Base-by-base conservation (phyloP, 352 stramenopile species). In the Phytophthora quininea region DNA sequence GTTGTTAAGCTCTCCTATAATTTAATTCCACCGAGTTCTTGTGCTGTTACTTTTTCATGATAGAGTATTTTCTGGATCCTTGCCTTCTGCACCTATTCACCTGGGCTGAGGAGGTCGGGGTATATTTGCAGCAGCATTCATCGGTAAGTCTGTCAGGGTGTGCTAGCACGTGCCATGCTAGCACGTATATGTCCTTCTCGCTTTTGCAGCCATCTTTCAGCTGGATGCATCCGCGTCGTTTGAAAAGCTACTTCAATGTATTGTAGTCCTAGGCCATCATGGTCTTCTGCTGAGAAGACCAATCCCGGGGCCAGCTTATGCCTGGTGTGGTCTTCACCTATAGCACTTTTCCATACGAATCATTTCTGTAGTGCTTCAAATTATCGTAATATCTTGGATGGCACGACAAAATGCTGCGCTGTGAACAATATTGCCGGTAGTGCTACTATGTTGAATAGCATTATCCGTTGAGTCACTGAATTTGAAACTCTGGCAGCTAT, bases 331-430 rank as follows among this genome's bases (percentile, higher is more conserved):
- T 49, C 43, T 27, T 32, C 31, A 29, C 32, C 24, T 10, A 33
- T 62, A 19, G 32, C 38, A 12, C 43, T 19, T 46, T 54, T 62
- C 57, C 57, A 64, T n/a, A 58, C 31, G 52, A 58, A 64, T 9
- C 31, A 7, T n/a, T 65, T 65, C 37, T 65, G 58, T 12, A 65
- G 38, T 12, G 35, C 15, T 30, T 53, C 48, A 1, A 64, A 27
- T 30, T 46, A 19, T 10, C n/a, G 10, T 3, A 64, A 7, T 3
- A 29, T 2, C 19, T 31, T 30, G 3, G 9, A 19, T 7, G 58
- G 9, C 11, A 58, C 27, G 5, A n/a, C 12, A 12, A 64, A 55
- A 19, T 64, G 57, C 19, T 52, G 24, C 1, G 48, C 58, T 14
- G 58, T 64, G 12, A 53, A 64, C 15, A 59, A 15, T 11, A 65